phyloP scores from a whole-genome alignment of 116 monocot species.

The Posidonia oceanica region DNA sequence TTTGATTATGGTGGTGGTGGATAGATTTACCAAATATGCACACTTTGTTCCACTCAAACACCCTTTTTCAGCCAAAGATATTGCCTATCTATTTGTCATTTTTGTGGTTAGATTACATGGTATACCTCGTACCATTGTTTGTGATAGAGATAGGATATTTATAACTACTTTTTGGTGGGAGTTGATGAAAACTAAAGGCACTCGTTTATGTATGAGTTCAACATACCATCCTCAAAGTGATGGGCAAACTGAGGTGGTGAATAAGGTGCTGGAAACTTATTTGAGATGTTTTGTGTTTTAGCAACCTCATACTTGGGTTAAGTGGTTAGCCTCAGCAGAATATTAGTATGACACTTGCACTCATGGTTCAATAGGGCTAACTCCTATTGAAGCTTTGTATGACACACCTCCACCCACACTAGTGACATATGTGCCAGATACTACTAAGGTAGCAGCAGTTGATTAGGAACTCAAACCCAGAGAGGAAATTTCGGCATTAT shows the following conservation, averaged over 20 bases:
- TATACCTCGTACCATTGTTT: not conserved
- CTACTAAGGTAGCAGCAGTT: not conserved
- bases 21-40: not conserved
- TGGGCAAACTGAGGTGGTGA: no score
- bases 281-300: not conserved
- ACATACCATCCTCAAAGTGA: no score
- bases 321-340: not conserved
- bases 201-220: not conserved
- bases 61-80: not conserved
- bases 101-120: not conserved
- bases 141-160: not conserved
- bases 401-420: not conserved
- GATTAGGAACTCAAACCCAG: not conserved
- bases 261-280: no score
- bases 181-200: not conserved
- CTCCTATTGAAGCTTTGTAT: not conserved
- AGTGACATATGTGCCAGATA: not conserved
- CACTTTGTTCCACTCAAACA: conserved; percentile 1
- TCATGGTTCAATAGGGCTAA: not conserved
- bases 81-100: not conserved
- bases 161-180: not conserved
- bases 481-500: not conserved
- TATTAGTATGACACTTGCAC: not conserved
- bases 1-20: not conserved
- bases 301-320: not conserved